Conservation (phyloP, 169 alveolate species). For the Plasmodium knowlesi region DNA sequence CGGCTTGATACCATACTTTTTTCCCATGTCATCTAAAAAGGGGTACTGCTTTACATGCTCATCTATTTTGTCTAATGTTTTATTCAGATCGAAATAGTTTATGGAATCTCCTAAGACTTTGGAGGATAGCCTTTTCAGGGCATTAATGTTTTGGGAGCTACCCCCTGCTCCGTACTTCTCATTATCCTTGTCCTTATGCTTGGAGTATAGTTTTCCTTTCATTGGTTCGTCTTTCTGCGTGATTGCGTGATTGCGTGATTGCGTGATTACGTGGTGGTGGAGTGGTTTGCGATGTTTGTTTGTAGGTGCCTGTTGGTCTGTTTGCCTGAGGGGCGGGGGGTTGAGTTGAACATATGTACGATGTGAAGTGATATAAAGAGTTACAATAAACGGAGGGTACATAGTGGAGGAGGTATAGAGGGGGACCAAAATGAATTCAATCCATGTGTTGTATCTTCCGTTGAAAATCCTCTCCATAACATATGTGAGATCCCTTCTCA, state of each 20-base stretch:
- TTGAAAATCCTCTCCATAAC: background rate
- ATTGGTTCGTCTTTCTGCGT: background rate
- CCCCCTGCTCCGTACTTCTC: background rate
- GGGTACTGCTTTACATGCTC: constrained; percentile 47
- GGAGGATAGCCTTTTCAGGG: constrained; percentile 34
- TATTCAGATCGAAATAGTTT: constrained; percentile 8
- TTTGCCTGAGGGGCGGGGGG: background rate
- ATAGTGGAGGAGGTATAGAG: background rate
- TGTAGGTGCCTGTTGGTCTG: background rate
- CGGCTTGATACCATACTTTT: constrained; percentile 74
- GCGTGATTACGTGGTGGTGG: background rate
- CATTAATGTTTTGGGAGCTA: background rate
- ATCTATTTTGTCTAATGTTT: constrained; percentile 5
- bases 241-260: background rate
- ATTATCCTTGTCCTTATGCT: constrained; percentile 14
- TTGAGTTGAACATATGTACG: background rate
- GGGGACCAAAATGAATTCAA: background rate
- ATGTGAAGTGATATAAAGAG: background rate
- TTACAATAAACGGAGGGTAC: background rate
- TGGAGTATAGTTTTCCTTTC: background rate
- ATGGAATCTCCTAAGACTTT: constrained; percentile 20
- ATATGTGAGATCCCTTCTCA: background rate
- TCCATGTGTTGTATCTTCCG: background rate
- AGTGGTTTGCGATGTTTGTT: no score
- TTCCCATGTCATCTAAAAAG: constrained; percentile 21